phyloP scores from a whole-genome alignment of 2,329 filamentous ascomycete genomes.

The Pyrenochaeta sp. region DNA sequence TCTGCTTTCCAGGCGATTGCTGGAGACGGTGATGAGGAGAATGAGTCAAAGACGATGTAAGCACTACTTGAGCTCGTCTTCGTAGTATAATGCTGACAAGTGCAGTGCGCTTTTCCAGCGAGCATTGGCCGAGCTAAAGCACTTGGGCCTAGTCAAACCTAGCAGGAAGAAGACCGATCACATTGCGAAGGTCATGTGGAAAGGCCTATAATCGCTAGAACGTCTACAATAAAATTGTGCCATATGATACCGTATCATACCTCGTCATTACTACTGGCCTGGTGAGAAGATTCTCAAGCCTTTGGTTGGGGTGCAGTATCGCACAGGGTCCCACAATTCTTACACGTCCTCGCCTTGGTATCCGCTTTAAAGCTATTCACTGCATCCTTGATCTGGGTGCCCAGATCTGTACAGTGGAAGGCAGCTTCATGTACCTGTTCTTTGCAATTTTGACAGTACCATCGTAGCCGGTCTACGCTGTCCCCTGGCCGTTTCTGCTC shows the following conservation, averaged over 20 bases:
- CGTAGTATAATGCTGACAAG: constrained; percentile 9
- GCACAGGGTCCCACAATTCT: constrained; percentile 77
- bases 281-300: constrained; percentile 3
- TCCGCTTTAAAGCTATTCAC: constrained; percentile 82
- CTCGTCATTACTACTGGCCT: neutral
- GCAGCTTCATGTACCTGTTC: constrained; percentile 82
- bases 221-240: neutral
- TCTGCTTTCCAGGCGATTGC: constrained; percentile 75
- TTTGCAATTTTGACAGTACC: constrained; percentile 82
- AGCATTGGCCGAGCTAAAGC: constrained; percentile 82
- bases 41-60: constrained; percentile 58
- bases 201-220: constrained; percentile 66
- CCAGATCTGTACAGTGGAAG: constrained; percentile 90
- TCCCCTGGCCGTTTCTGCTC: constrained; percentile 80
- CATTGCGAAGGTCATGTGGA: constrained; percentile 82
- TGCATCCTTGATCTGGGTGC: constrained; percentile 91
- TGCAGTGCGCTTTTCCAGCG: constrained; percentile 79
- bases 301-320: constrained; percentile 68
- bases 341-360: constrained; percentile 76
- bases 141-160: constrained; percentile 85
- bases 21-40: constrained; percentile 58
- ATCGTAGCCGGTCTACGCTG: constrained; percentile 80
- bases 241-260: neutral
- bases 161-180: constrained; percentile 94
- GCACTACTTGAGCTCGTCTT: constrained; percentile 17